A percentile compares a stretch with the other conserved stretches of the same genome.
phyloP scores from a whole-genome alignment of 257 asterid genomes.

The Primulina huaijiensis region DNA sequence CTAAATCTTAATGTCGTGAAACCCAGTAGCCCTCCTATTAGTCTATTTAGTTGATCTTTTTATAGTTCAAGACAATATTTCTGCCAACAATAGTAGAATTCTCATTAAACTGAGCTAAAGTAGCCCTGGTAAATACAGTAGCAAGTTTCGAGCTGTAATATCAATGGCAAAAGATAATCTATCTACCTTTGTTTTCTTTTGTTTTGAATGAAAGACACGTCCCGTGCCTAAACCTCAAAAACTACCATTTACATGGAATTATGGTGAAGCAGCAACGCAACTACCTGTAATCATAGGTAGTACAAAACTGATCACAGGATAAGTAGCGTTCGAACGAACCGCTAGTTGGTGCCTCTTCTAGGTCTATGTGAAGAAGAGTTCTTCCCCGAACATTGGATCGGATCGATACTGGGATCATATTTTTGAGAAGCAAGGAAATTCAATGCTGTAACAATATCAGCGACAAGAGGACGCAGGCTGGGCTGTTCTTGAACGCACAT shows the following conservation, averaged over 20 bases:
- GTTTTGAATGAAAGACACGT: neutral
- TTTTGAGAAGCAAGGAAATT: slow-evolving; percentile 38
- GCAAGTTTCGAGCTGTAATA: neutral
- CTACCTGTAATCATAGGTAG: slow-evolving; percentile 19
- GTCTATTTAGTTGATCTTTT: too few relatives aligned
- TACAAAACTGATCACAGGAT: slow-evolving; percentile 25
- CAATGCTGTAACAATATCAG: slow-evolving; percentile 45
- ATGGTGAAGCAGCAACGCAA: slow-evolving; percentile 2
- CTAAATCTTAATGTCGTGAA: too few relatives aligned
- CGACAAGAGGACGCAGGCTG: slow-evolving; percentile 38
- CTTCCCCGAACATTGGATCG: slow-evolving; percentile 10
- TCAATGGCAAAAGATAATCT: neutral
- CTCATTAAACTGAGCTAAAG: neutral
- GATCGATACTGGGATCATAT: slow-evolving; percentile 29
- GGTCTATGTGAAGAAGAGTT: slow-evolving; percentile 20
- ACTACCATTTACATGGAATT: neutral
- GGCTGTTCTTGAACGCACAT: slow-evolving; percentile 61
- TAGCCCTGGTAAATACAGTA: neutral
- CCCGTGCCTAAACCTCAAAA: neutral
- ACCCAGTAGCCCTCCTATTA: too few relatives aligned
- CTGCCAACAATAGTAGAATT: too few relatives aligned
- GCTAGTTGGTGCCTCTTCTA: slow-evolving; percentile 14
- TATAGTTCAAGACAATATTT: too few relatives aligned
- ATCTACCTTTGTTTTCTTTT: neutral
- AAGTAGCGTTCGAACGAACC: neutral